Base-by-base conservation (phyloP, 108 stramenopile genomes). In the Cyclotella atomus region DNA sequence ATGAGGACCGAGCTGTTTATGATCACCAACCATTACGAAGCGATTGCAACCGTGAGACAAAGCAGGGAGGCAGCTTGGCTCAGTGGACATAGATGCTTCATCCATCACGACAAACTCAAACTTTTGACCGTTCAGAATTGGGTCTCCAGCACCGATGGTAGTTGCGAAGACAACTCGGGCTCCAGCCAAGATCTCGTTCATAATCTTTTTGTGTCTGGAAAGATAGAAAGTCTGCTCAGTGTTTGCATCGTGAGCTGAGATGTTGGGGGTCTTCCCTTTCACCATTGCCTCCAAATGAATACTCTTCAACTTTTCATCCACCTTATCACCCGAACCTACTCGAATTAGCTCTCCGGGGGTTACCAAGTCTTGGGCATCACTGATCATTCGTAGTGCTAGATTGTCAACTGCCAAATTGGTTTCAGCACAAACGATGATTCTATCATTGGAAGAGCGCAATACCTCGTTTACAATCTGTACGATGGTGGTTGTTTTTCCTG, bases 61-160 rank as follows among this genome's bases (percentile, higher is more conserved):
- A 28, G 55, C 55, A 56, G 55, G 55, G 3, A 56, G 55, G 27
- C 55, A 56, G 29, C 55, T 56, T 8, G 55, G 55, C 27, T 56
- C 55, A 28, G 55, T 56, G 8, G 55, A 56, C 55, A 56, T 56
- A 27, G 55, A 56, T 30, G 55, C 55, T 56, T 56, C 55, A 56
- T 56, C 55, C 55, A 56, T 56, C 3, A 56, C 28, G 17, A 56
- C 55, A 28, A 56, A 3, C 10, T 56, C 55, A 7, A 56, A 28
- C 55, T 56, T 56, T 56, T 56, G 55, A 4, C 55, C 55, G 3
- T 56, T 56, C 10, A 56, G 8, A 12, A 56, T 56, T 6, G 55
- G 55, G 17, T 56, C 55, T 24, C 55, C 55, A 15, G 55, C 55
- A 28, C 55, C 55, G 5, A 56, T 56, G 25, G 25, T 56, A 15